Evolutionary conservation across 805 yeast species (phyloP).

Genomic region (Pichia membranifaciens): DNA sequence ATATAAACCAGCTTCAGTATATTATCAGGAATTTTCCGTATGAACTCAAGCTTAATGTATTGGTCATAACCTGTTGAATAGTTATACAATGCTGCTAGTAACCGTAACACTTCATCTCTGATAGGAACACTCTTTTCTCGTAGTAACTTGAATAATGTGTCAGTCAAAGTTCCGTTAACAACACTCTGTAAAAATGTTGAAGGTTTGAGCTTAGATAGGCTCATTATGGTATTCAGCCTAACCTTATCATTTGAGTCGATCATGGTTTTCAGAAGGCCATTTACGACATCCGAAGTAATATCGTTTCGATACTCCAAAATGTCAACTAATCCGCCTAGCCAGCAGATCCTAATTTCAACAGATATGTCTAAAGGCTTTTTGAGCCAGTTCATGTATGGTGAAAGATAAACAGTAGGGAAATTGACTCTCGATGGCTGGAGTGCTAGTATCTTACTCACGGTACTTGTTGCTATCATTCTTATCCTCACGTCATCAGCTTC

Average conservation of each 20-base stretch:
- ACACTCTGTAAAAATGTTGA: constrained; percentile 43
- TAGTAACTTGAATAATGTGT: constrained; percentile 53
- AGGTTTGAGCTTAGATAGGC: constrained; percentile 43
- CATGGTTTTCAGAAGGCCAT: constrained; percentile 60
- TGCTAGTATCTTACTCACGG: constrained; percentile 62
- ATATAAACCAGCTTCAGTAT: constrained; percentile 65
- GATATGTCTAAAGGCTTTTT: constrained; percentile 68
- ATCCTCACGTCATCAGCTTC: constrained; percentile 61
- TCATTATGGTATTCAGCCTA: constrained; percentile 52
- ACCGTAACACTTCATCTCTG: constrained; percentile 50
- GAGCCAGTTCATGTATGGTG: constrained; percentile 66
- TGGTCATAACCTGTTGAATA: constrained; percentile 31
- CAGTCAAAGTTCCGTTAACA: constrained; percentile 42
- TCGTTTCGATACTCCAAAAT: constrained; percentile 43
- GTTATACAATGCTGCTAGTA: constrained; percentile 52
- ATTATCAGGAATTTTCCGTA: constrained; percentile 56
- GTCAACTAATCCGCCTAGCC: constrained; percentile 57
- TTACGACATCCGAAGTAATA: constrained; percentile 43
- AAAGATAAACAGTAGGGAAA: constrained; percentile 51
- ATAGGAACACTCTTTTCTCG: constrained; percentile 68
- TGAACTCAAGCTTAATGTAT: constrained; percentile 23
- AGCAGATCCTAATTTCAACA: constrained; percentile 54
- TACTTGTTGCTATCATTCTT: constrained; percentile 62
- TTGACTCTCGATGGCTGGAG: constrained; percentile 44
- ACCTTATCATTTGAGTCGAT: constrained; percentile 73